These are phyloP conservation scores for Ustilaginoidea virens DNA, from an alignment of 2,329 filamentous ascomycete genomes.

Conservation along the genomic window DNA sequence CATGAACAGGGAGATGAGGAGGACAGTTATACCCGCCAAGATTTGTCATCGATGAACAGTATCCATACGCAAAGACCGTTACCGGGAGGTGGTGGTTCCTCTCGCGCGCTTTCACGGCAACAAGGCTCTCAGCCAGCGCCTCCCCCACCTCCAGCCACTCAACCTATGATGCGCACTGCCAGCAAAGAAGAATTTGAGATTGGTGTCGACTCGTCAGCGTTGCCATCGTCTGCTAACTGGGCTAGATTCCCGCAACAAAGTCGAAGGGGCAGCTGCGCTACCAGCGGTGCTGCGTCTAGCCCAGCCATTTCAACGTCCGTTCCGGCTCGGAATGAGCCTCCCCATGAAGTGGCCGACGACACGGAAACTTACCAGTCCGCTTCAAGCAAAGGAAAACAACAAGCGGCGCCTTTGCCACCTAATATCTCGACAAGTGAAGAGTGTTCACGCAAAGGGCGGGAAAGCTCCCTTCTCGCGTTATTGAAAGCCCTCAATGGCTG, in stretches of 20 bases:
- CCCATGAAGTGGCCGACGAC: conserved; percentile 26
- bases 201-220: conserved; percentile 68
- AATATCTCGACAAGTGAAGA: conserved; percentile 1
- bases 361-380: conserved; percentile 12
- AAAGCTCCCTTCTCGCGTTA: conserved; percentile 16
- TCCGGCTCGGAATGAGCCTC: conserved; percentile 35
- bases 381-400: conserved; percentile 6
- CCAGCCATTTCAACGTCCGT: conserved; percentile 53
- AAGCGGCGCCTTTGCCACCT: conserved; percentile 4
- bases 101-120: conserved; percentile 37
- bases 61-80: conserved; percentile 63
- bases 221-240: conserved; percentile 91
- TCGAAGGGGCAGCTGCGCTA: conserved; percentile 63
- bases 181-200: conserved; percentile 63
- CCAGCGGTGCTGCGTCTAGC: conserved; percentile 68
- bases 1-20: conserved; percentile 98
- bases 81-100: conserved; percentile 32
- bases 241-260: conserved; percentile 55
- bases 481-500: conserved; percentile 22
- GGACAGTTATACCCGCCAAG: conserved; percentile 88
- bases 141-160: conserved; percentile 28
- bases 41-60: conserved; percentile 88
- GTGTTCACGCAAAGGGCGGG: conserved; percentile 7
- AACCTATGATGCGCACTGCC: conserved; percentile 59
- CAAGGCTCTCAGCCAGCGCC: conserved; percentile 23